These are phyloP conservation scores for Arthrobotrys megalospora DNA, from an alignment of 2,329 filamentous ascomycete genomes.

Conservation along the genomic window DNA sequence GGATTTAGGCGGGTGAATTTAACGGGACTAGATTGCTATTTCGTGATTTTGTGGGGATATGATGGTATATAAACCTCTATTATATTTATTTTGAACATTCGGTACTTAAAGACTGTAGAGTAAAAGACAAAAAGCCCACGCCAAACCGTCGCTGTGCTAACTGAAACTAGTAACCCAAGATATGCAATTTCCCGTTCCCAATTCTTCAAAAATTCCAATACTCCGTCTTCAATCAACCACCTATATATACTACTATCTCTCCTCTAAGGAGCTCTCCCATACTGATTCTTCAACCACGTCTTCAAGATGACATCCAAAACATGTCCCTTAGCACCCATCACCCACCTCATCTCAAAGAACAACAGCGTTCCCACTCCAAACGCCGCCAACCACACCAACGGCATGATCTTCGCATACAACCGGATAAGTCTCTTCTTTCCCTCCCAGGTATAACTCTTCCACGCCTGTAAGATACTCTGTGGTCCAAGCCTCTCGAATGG, in stretches of 20 bases:
- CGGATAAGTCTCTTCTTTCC: conserved; percentile 56
- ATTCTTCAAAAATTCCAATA: neutral
- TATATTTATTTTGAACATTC: neutral
- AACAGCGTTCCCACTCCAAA: conserved; percentile 48
- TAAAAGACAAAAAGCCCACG: neutral
- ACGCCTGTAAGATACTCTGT: conserved; percentile 53
- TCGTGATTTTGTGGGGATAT: conserved; percentile 9
- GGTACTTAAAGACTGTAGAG: neutral
- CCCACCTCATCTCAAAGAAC: conserved; percentile 59
- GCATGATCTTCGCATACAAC: conserved; percentile 57
- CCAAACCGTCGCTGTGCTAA: conserved; percentile 27
- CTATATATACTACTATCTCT: no score
- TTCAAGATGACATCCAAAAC: conserved; percentile 54
- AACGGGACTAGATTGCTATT: neutral
- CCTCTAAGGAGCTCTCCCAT: conserved; percentile 41
- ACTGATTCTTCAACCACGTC: conserved; percentile 56
- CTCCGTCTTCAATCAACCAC: neutral
- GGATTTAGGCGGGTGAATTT: conserved; percentile 5
- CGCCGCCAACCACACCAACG: conserved; percentile 56
- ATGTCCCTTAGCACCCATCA: conserved; percentile 57
- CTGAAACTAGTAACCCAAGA: neutral
- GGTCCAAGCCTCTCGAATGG: conserved; percentile 85
- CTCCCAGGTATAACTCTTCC: conserved; percentile 54
- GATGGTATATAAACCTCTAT: conserved; percentile 7
- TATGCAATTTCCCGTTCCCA: conserved; percentile 19